phyloP scores from a whole-genome alignment of 228 moss, liverwort and hornwort genomes.

The Sphagnum magellanicum region DNA sequence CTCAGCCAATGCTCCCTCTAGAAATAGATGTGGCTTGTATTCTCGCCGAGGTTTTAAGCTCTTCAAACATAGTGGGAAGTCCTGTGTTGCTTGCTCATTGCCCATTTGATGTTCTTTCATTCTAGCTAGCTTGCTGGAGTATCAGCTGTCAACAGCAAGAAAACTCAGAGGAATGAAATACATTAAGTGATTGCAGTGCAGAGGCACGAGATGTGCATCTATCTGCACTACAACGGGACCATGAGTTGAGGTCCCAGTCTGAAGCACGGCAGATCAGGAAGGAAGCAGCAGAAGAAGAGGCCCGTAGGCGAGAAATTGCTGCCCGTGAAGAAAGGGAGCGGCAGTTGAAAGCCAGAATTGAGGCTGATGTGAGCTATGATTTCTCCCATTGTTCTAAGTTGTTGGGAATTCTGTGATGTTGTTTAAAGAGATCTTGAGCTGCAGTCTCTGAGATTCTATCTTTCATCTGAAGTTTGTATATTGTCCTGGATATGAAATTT shows the following conservation, averaged over 20 bases:
- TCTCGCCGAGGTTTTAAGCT: neutral
- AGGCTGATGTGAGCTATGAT: constrained; percentile 29
- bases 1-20: too few relatives aligned
- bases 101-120: neutral
- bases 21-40: neutral
- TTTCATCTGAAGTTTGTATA: neutral
- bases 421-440: too few relatives aligned
- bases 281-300: constrained; percentile 90
- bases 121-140: neutral
- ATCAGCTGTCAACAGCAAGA: neutral
- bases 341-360: constrained; percentile 51
- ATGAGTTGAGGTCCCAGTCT: constrained; percentile 86
- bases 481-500: neutral
- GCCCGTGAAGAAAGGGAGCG: constrained; percentile 43
- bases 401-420: too few relatives aligned
- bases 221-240: constrained; percentile 75
- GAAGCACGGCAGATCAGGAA: constrained; percentile 86
- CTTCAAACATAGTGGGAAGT: neutral
- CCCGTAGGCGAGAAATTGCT: constrained; percentile 62
- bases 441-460: too few relatives aligned
- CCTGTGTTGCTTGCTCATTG: neutral
- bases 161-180: neutral
- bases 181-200: constrained; percentile 37
- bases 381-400: too few relatives aligned
- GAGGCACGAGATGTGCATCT: constrained; percentile 85